Evolutionary conservation across 768 basidiomycete species (phyloP).

Genomic region (Mycena belliarum): DNA sequence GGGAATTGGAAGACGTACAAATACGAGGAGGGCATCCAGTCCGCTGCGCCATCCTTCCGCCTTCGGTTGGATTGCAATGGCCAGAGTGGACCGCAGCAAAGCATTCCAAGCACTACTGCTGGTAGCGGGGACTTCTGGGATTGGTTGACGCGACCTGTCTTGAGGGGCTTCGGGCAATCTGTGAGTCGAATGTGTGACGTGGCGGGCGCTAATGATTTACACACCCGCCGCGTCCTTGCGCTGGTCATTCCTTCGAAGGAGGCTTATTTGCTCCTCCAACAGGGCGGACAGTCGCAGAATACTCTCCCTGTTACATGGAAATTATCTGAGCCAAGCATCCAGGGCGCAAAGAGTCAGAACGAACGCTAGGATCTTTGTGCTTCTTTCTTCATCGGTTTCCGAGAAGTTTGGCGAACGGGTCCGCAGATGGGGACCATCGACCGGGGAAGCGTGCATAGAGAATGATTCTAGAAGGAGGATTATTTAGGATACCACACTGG

Average conservation of each 20-base stretch:
- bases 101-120: conserved; percentile 25
- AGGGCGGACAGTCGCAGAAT: neutral
- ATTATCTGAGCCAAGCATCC: too few species aligned
- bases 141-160: conserved; percentile 17
- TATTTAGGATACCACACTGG: too few species aligned
- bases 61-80: conserved; percentile 11
- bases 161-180: neutral
- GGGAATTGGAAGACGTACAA: conserved; percentile 14
- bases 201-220: neutral
- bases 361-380: too few species aligned
- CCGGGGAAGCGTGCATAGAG: too few species aligned
- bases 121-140: conserved; percentile 20
- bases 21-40: conserved; percentile 22
- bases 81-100: conserved; percentile 11
- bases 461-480: too few species aligned
- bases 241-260: conserved; percentile 4
- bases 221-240: conserved; percentile 2
- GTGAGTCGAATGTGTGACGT: neutral
- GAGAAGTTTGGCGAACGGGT: too few species aligned
- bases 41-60: conserved; percentile 22
- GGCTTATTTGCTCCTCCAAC: conserved; percentile 6
- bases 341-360: too few species aligned
- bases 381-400: too few species aligned
- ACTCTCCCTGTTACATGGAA: neutral
- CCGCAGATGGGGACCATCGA: too few species aligned